Evolutionary conservation across 139 green algal species (phyloP), one percentile per base, ranked within the genome.

Genomic region (Closterium sp.): DNA sequence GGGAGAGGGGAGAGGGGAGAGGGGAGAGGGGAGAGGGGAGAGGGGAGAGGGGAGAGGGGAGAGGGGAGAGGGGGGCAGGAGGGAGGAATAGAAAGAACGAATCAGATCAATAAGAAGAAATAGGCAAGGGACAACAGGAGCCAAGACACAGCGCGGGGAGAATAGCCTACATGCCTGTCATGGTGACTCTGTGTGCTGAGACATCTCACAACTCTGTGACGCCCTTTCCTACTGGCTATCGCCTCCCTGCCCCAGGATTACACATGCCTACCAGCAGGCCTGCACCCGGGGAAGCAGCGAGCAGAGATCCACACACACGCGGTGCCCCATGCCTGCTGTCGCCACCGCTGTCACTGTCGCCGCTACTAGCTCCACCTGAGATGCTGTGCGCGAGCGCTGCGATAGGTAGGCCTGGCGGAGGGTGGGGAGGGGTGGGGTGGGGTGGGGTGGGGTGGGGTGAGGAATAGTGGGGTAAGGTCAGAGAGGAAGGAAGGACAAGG

Each of bases 251-350:
- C 28, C 3, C 86, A 38, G 17, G n/a, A 24, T 38, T n/a, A n/a
- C n/a, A n/a, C n/a, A n/a, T 17, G 86, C 91, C 3, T 10, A 94
- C 96, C 87, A 99, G 95, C 95, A 99, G 87, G 29, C 98, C 98
- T 89, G 99, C 97, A 0, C 97, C 98, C 0, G 96, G 97, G 4
- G 28, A 88, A 99, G 88, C 88, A 97, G 45, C 27, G 85, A 94
- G 70, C 91, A 95, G 27, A 98, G 92, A 96, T 99, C 97, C 3
- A 98, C 97, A 93, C 97, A 98, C 79, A 96, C 97, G 17, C 97
- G 95, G 92, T 99, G 98, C n/a, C 97, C 97, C 94, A 97, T 96
- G 42, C 97, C 97, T 30, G 96, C 93, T 1, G 89, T 30, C 92
- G 92, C 50, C 73, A 98, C 95, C 0, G 84, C 31, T 1, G 86